phyloP scores from a whole-genome alignment of 208 protist genomes.

The Wallacemonas sp. region DNA sequence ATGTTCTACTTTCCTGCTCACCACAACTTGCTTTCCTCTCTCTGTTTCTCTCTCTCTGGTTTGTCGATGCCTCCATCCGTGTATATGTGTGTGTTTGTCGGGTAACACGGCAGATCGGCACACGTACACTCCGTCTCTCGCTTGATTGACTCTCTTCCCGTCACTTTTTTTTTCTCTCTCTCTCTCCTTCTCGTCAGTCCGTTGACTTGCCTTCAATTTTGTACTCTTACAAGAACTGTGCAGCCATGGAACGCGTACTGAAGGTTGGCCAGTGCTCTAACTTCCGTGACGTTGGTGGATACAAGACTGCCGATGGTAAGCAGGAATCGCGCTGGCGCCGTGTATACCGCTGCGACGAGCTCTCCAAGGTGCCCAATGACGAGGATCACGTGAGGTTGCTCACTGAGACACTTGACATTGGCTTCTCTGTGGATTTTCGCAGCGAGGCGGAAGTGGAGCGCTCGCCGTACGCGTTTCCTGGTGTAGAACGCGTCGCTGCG shows the following conservation, averaged over 20 bases:
- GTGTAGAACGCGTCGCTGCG: slow-evolving; percentile 15
- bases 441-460: slow-evolving; percentile 14
- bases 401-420: slow-evolving; percentile 18
- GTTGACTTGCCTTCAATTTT: neutral
- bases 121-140: too few relatives aligned
- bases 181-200: neutral
- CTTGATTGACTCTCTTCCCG: neutral
- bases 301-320: slow-evolving; percentile 23
- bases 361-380: slow-evolving; percentile 9
- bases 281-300: slow-evolving; percentile 51
- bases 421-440: slow-evolving; percentile 44
- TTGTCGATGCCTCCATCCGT: neutral
- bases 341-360: slow-evolving; percentile 37
- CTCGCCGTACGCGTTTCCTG: slow-evolving; percentile 4
- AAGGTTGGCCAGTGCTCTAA: slow-evolving; percentile 10
- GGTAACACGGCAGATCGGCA: too few relatives aligned
- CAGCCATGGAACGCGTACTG: neutral
- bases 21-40: neutral
- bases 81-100: neutral
- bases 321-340: slow-evolving; percentile 19
- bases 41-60: neutral
- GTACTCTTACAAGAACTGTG: neutral
- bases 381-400: slow-evolving; percentile 16
- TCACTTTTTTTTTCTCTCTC: neutral
- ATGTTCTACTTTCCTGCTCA: neutral